phyloP scores from a whole-genome alignment of 2,329 filamentous ascomycete species.

The Mariannaea elegans region DNA sequence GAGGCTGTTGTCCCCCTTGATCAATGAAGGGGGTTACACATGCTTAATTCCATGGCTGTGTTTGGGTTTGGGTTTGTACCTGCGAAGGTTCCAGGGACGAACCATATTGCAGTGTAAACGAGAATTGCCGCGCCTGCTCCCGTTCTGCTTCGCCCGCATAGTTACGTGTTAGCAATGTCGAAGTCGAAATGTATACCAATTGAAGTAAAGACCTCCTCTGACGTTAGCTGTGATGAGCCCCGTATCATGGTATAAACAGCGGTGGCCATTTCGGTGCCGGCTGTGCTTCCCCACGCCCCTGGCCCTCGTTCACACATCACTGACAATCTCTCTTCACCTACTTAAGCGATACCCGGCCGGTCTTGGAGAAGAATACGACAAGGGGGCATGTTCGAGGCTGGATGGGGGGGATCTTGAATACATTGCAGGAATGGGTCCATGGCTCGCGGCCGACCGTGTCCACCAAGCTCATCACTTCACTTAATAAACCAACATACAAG shows the following conservation, averaged over 20 bases:
- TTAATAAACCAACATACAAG: not conserved
- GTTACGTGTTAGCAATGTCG: not conserved
- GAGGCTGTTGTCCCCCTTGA: no score
- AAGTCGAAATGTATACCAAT: not conserved
- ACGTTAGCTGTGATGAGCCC: no score
- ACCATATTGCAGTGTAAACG: not conserved
- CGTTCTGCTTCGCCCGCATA: not conserved
- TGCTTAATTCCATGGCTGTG: not conserved
- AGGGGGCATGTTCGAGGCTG: not conserved
- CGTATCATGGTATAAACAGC: not conserved
- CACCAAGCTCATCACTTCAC: not conserved
- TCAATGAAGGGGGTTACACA: not conserved
- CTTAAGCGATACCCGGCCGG: not conserved
- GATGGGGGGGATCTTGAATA: constrained; percentile 3
- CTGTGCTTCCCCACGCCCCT: not conserved
- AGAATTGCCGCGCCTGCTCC: not conserved
- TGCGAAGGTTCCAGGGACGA: not conserved
- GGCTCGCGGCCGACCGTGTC: not conserved
- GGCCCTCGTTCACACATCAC: no score
- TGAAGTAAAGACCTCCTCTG: not conserved
- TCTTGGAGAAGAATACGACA: not conserved
- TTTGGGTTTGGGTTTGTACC: not conserved
- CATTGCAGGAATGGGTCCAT: not conserved
- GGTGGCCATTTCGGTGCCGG: not conserved
- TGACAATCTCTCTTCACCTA: no score